phyloP scores from a whole-genome alignment of 208 protist species.

The Porcisia deanei region DNA sequence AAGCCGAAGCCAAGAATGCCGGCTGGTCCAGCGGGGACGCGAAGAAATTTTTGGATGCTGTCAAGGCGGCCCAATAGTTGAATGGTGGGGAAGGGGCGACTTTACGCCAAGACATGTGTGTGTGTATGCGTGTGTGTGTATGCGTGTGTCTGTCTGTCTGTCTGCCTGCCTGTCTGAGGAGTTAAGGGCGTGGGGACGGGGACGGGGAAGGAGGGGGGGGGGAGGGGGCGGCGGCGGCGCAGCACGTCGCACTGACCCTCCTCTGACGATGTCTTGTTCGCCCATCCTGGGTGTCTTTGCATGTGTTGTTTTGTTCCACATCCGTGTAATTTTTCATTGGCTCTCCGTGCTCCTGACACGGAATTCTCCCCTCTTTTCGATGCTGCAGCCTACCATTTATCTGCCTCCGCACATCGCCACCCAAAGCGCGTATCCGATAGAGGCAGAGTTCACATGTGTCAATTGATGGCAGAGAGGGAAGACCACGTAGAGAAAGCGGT shows the following conservation, averaged over 20 bases:
- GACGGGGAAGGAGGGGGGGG: not conserved
- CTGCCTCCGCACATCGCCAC: not conserved
- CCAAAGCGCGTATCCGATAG: not conserved
- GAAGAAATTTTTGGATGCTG: constrained; percentile 82
- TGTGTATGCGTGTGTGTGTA: no score
- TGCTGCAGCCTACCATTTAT: not conserved
- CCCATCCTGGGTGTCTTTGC: not conserved
- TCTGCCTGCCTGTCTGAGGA: no score
- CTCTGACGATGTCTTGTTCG: not conserved
- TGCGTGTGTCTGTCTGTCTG: no score
- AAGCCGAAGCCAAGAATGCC: constrained; percentile 77
- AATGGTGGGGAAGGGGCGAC: not conserved
- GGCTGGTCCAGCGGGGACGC: constrained; percentile 80
- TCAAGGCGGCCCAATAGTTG: constrained; percentile 76
- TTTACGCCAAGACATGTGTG: no score
- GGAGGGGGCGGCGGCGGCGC: not conserved
- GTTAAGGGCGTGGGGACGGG: no score
- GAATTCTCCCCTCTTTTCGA: not conserved
- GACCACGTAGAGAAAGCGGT: no score
- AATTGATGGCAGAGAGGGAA: not conserved
- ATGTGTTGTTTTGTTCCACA: not conserved
- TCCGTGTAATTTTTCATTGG: not conserved
- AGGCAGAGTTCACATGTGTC: not conserved
- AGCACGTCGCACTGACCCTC: not conserved
- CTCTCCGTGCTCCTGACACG: not conserved